Base-by-base conservation (phyloP, 108 stramenopile species). In the Pseudonitzschia multiseries region DNA sequence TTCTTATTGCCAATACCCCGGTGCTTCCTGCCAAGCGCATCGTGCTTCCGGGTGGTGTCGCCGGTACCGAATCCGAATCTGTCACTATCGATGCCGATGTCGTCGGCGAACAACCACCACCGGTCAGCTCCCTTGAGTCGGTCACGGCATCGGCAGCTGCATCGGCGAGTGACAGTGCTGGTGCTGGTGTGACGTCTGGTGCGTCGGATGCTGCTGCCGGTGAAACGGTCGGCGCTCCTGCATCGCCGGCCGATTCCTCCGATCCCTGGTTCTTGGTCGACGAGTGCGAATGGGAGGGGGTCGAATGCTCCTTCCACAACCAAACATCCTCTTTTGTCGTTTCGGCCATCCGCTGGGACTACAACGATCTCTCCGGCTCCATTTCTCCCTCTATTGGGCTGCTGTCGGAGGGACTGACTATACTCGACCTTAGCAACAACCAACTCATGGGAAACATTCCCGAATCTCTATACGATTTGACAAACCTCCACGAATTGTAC, bases 261-360 rank as follows among this genome's bases (percentile, higher is more conserved):
- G 48, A 67, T 29, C 26, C 65, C 21, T 9, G 18, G 21, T 67
- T 67, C 48, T 48, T 67, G 31, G 2, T 67, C 8, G 46, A 67
- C 44, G 46, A 67, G 26, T 87, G 86, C 64, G 27, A 63, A 2
- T 87, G 86, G 86, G 71, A 52, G 14, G 86, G 86, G 9, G 64
- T 86, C 0, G 68, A 72, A 22, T 86, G 85, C 29, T 50, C 36
- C 65, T 22, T 84, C 75, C 65, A 40, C 13, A 64, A 86, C 36
- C 79, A 14, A 33, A 62, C 61, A 4, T 13, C 29, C 26, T 20
- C 33, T 40, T 14, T 27, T 27, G 36, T 40, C 29, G 80, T 92
- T 8, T 60, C 72, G 18, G 43, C 76, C 31, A 75, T 92, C 29
- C 31, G 36, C 5, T 80, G 86, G 65, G 77, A 65, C 21, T 70